phyloP scores from a whole-genome alignment of 768 basidiomycete species.

The Hericium alpestre region DNA sequence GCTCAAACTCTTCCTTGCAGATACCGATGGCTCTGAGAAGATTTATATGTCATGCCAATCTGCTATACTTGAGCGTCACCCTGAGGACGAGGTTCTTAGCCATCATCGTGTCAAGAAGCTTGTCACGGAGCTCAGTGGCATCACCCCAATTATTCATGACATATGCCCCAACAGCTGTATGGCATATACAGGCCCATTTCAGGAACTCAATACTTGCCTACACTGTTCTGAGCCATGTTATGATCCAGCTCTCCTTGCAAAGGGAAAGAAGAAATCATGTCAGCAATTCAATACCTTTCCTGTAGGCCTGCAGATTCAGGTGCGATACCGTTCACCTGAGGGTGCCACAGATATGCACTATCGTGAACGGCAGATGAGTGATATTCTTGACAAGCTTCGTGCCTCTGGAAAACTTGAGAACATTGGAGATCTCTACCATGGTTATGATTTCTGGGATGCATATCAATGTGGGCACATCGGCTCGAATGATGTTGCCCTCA shows the following conservation, averaged over 20 bases:
- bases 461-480: neutral
- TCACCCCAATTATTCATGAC: neutral
- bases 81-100: neutral
- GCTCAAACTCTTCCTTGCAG: neutral
- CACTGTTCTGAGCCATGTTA: neutral
- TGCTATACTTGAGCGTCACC: neutral
- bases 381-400: neutral
- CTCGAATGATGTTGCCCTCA: constrained; percentile 7
- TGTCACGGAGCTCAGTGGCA: neutral
- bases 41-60: neutral
- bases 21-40: neutral
- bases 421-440: neutral
- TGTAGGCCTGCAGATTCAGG: neutral
- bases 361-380: neutral
- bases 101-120: neutral
- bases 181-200: neutral
- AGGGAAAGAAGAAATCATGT: neutral
- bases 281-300: neutral
- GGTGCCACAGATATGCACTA: neutral
- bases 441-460: neutral
- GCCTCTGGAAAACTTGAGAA: neutral
- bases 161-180: neutral
- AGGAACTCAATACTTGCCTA: neutral
- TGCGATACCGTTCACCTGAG: neutral
- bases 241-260: neutral